Percentiles rank a stretch among this genome's conserved stretches.
Evolutionary conservation across 2,329 filamentous ascomycete genomes (phyloP).

Genomic region (Calonectria pteridis): DNA sequence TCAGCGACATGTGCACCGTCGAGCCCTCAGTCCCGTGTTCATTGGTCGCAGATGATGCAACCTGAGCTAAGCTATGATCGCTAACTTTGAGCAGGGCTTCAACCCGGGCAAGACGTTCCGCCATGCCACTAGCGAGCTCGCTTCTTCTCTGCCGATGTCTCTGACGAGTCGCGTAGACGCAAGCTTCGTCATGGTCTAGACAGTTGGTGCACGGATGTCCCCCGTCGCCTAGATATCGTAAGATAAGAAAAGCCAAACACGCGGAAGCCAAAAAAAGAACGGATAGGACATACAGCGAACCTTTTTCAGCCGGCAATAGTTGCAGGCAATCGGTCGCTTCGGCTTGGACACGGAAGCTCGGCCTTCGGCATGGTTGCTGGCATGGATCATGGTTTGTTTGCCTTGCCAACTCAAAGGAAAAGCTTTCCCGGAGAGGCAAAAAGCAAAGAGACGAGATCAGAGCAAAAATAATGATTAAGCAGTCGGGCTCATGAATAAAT

Average conservation of each 20-base stretch:
- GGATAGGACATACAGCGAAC: neutral
- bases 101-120: neutral
- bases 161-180: neutral
- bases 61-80: neutral
- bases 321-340: neutral
- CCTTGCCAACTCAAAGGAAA: neutral
- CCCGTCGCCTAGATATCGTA: neutral
- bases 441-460: neutral
- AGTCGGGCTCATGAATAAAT: neutral
- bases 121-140: neutral
- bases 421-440: neutral
- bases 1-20: neutral
- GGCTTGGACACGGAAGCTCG: neutral
- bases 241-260: neutral
- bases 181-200: neutral
- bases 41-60: neutral
- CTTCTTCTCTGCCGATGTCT: neutral
- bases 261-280: neutral
- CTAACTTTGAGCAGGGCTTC: neutral
- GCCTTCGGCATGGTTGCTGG: neutral
- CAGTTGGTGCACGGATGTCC: neutral
- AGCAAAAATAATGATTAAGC: neutral
- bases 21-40: neutral
- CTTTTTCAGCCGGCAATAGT: conserved; percentile 8
- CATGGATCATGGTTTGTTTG: neutral